Evolutionary conservation across 1,284 basidiomycete genomes (phyloP).

Genomic region (Neolentinus lepideus): DNA sequence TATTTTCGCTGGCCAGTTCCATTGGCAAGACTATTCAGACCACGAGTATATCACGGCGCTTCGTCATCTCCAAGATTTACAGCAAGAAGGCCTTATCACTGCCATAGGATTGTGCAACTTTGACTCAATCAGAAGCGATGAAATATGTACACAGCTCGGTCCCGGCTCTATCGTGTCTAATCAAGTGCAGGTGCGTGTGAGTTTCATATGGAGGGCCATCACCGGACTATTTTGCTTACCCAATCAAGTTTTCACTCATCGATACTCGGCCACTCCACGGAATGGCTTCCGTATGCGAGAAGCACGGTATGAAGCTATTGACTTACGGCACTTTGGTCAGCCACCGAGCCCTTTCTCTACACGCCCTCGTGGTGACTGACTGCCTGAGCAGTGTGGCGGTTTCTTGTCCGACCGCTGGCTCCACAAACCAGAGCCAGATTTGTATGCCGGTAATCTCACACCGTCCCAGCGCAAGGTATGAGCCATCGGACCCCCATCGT

Average conservation of each 20-base stretch:
- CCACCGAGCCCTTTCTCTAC: constrained; percentile 6
- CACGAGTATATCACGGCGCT: constrained; percentile 61
- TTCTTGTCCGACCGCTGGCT: constrained; percentile 77
- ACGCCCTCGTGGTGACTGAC: constrained; percentile 5
- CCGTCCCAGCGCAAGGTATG: constrained; percentile 75
- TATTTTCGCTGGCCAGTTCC: constrained; percentile 50
- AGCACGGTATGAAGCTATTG: constrained; percentile 65
- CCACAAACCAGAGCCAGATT: constrained; percentile 57
- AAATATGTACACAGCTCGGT: constrained; percentile 68
- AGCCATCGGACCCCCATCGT: constrained; percentile 6
- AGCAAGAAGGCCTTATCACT: constrained; percentile 51
- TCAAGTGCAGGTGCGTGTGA: constrained; percentile 72
- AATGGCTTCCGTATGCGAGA: constrained; percentile 70
- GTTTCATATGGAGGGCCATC: not conserved
- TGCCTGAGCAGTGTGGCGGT: constrained; percentile 60
- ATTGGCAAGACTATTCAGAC: constrained; percentile 76
- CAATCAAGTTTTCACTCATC: constrained; percentile 68
- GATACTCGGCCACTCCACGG: constrained; percentile 71
- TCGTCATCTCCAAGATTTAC: constrained; percentile 51
- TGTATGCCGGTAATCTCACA: constrained; percentile 53
- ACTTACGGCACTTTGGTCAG: constrained; percentile 74
- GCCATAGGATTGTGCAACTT: constrained; percentile 77
- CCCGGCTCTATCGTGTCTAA: constrained; percentile 70
- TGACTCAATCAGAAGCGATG: constrained; percentile 64
- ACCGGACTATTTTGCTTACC: not conserved